Evolutionary conservation across 768 basidiomycete genomes (phyloP).

Genomic region (Leucosporidium creatinivorum): DNA sequence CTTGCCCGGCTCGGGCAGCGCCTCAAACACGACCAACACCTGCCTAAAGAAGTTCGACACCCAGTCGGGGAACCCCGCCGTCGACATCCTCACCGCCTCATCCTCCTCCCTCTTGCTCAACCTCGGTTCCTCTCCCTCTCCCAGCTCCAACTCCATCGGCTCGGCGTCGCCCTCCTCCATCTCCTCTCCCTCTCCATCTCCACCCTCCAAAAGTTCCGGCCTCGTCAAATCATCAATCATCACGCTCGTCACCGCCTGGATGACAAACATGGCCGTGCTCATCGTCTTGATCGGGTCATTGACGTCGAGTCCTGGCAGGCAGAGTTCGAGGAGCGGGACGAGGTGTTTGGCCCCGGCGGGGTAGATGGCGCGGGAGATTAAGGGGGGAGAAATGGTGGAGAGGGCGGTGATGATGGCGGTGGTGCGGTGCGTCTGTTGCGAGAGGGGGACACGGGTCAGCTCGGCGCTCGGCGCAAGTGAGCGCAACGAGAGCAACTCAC

Average conservation of each 20-base stretch:
- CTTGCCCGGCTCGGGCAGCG: slow-evolving; percentile 76
- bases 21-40: slow-evolving; percentile 72
- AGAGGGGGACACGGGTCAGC: neutral
- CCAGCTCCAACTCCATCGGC: neutral
- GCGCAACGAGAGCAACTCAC: slow-evolving; percentile 42
- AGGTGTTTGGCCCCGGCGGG: slow-evolving; percentile 76
- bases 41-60: slow-evolving; percentile 69
- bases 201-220: slow-evolving; percentile 23
- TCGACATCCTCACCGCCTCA: slow-evolving; percentile 60
- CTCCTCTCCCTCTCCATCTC: slow-evolving; percentile 18
- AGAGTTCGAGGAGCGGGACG: slow-evolving; percentile 66
- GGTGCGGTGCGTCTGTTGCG: slow-evolving; percentile 65
- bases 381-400: slow-evolving; percentile 67
- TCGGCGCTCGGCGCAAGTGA: neutral
- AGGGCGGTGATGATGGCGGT: slow-evolving; percentile 78
- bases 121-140: slow-evolving; percentile 25
- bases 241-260: slow-evolving; percentile 30
- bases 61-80: slow-evolving; percentile 73
- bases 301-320: slow-evolving; percentile 80
- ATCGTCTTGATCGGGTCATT: slow-evolving; percentile 43
- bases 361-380: slow-evolving; percentile 71
- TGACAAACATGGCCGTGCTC: slow-evolving; percentile 36
- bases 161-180: slow-evolving; percentile 12
- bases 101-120: slow-evolving; percentile 63
- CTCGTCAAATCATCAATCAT: slow-evolving; percentile 37